Evolutionary conservation across 441 rosid species (phyloP).

Genomic region (Omphalea diandra): DNA sequence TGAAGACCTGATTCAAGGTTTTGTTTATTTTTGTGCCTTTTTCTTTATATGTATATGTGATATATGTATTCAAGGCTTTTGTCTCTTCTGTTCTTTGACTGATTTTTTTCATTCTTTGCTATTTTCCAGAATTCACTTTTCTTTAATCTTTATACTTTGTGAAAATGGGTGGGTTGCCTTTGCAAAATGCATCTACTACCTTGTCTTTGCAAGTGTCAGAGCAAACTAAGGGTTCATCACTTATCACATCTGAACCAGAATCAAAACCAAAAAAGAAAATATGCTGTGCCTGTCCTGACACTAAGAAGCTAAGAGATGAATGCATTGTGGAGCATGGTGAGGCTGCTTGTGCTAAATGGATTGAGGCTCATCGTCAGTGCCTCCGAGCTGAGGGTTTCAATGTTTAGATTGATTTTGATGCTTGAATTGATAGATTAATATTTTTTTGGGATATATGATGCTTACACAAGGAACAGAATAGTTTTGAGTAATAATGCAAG

Average conservation of each 20-base stretch:
- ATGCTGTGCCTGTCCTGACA: constrained; percentile 95
- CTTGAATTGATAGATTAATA: constrained; percentile 26
- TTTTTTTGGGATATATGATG: constrained; percentile 20
- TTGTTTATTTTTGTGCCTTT: too few relatives aligned
- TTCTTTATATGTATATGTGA: too few relatives aligned
- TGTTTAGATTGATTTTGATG: constrained; percentile 39
- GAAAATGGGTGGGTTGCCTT: constrained; percentile 55
- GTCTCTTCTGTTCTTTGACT: too few relatives aligned
- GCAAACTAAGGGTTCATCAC: constrained; percentile 39
- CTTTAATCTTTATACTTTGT: neutral
- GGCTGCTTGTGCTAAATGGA: constrained; percentile 87
- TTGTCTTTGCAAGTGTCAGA: constrained; percentile 36
- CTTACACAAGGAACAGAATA: constrained; percentile 8
- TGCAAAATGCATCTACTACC: constrained; percentile 45
- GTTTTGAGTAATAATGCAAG: constrained; percentile 30
- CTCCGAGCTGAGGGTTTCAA: constrained; percentile 92
- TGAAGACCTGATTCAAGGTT: too few relatives aligned
- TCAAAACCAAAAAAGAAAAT: constrained; percentile 90
- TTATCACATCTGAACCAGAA: constrained; percentile 32
- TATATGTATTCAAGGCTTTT: too few relatives aligned
- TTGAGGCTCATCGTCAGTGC: constrained; percentile 81
- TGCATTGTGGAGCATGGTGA: constrained; percentile 89
- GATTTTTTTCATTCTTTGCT: neutral
- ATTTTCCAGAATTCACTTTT: neutral
- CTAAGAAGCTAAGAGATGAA: constrained; percentile 87